phyloP scores from a whole-genome alignment of 805 yeast species.

The Wickerhamomyces rabaulensis region DNA sequence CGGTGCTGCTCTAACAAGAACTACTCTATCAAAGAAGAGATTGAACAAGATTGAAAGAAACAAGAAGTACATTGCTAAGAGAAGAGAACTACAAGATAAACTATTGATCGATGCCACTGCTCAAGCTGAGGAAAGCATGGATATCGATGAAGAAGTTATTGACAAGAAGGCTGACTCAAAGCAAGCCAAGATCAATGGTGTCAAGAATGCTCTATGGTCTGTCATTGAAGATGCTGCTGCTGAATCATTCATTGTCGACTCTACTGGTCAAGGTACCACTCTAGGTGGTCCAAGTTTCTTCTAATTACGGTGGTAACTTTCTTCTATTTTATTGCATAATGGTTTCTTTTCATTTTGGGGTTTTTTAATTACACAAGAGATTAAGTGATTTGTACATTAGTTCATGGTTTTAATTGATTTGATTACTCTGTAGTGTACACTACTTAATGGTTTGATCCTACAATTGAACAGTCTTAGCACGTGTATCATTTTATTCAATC shows the following conservation, averaged over 20 bases:
- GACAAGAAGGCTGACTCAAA: constrained; percentile 6
- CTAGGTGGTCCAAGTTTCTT: constrained; percentile 68
- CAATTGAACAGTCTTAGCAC: too few relatives aligned
- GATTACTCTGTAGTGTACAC: neutral
- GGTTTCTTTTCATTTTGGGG: neutral
- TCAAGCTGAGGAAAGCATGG: constrained; percentile 45
- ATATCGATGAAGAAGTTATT: constrained; percentile 34
- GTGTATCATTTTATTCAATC: neutral
- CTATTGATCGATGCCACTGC: constrained; percentile 45
- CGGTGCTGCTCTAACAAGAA: constrained; percentile 39
- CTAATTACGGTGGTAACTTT: constrained; percentile 5
- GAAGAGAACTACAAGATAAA: constrained; percentile 35
- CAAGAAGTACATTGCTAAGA: constrained; percentile 58
- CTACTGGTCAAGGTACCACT: constrained; percentile 73
- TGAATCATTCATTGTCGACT: constrained; percentile 36
- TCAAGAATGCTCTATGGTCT: constrained; percentile 67
- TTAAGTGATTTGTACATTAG: neutral
- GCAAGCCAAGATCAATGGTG: constrained; percentile 34
- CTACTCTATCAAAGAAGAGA: constrained; percentile 70
- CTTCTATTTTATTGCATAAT: neutral
- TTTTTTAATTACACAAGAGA: neutral
- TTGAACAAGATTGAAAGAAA: constrained; percentile 78
- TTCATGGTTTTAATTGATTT: neutral
- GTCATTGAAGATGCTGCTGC: constrained; percentile 57
- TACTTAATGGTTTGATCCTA: too few relatives aligned